Percentiles rank a stretch among this genome's conserved stretches.
These are phyloP conservation scores for Aspergillus sp. DNA, from an alignment of 2,329 filamentous ascomycete genomes.

Conservation along the genomic window DNA sequence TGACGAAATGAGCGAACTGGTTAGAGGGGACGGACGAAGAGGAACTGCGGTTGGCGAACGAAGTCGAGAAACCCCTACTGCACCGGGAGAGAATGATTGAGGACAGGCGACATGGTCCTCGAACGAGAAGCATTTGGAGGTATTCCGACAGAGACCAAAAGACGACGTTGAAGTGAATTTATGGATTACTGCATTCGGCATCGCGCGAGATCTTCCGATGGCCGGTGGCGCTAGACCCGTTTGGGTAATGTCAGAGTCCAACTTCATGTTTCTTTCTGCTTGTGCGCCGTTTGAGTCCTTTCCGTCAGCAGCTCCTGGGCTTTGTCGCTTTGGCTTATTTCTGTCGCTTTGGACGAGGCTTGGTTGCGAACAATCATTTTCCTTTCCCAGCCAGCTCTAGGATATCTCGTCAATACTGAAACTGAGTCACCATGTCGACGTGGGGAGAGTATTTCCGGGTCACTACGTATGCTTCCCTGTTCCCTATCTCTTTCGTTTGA, in stretches of 20 bases:
- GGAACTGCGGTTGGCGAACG: conserved; percentile 20
- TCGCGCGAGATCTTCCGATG: conserved; percentile 11
- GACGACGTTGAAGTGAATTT: too few relatives aligned
- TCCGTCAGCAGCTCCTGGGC: too few relatives aligned
- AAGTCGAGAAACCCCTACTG: neutral
- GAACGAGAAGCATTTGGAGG: conserved; percentile 21
- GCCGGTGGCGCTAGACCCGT: conserved; percentile 20
- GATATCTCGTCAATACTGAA: too few relatives aligned
- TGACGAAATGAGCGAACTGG: conserved; percentile 27
- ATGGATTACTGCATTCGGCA: neutral
- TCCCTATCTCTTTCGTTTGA: too few relatives aligned
- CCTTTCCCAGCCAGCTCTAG: too few relatives aligned
- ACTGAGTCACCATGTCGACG: conserved; percentile 62
- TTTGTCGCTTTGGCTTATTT: too few relatives aligned
- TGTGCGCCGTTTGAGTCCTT: too few relatives aligned
- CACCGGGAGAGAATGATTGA: conserved; percentile 3
- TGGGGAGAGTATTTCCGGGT: conserved; percentile 77
- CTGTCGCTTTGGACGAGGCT: neutral
- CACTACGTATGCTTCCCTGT: conserved; percentile 56
- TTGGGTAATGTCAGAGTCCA: conserved; percentile 9
- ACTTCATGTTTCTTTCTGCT: too few relatives aligned
- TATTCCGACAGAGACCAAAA: too few relatives aligned
- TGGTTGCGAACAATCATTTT: too few relatives aligned
- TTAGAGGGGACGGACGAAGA: conserved; percentile 24
- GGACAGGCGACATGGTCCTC: conserved; percentile 13